These are phyloP conservation scores for Wickerhamomyces canadensis DNA, from an alignment of 805 yeast genomes.

Conservation along the genomic window DNA sequence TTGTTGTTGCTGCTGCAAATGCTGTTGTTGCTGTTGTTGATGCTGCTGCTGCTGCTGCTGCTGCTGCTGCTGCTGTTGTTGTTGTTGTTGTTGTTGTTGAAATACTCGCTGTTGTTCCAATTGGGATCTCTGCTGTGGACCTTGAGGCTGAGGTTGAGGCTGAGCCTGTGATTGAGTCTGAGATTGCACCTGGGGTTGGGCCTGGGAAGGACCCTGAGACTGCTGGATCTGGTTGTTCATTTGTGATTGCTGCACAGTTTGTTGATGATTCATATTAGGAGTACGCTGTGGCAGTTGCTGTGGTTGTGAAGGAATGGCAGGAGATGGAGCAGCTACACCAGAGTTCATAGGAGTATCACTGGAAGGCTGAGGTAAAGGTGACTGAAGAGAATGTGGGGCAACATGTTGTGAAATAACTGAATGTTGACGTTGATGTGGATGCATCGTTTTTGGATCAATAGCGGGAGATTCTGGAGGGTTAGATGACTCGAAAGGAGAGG, in stretches of 20 bases:
- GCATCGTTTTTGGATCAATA: slow-evolving; percentile 3
- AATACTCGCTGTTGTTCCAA: slow-evolving; percentile 18
- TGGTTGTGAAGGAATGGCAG: slow-evolving; percentile 5
- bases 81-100: slow-evolving; percentile 1
- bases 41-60: neutral
- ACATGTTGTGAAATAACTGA: slow-evolving; percentile 1
- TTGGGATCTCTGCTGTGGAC: slow-evolving; percentile 21
- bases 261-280: neutral
- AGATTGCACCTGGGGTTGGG: too few species aligned
- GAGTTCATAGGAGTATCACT: slow-evolving; percentile 12
- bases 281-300: slow-evolving; percentile 2
- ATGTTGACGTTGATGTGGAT: slow-evolving; percentile 3
- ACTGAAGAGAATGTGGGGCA: slow-evolving; percentile 12
- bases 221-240: neutral
- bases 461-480: slow-evolving; percentile 18
- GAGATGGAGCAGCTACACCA: slow-evolving; percentile 13
- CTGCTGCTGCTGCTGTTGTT: neutral
- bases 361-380: slow-evolving; percentile 18
- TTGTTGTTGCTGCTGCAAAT: slow-evolving; percentile 2
- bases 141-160: neutral
- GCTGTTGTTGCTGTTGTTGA: slow-evolving; percentile 5
- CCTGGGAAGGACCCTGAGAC: too few species aligned
- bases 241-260: neutral
- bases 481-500: slow-evolving; percentile 8
- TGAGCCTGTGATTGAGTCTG: too few species aligned